Evolutionary conservation across 306 rosid genomes (phyloP).

Genomic region (Cucumis cinereus): DNA sequence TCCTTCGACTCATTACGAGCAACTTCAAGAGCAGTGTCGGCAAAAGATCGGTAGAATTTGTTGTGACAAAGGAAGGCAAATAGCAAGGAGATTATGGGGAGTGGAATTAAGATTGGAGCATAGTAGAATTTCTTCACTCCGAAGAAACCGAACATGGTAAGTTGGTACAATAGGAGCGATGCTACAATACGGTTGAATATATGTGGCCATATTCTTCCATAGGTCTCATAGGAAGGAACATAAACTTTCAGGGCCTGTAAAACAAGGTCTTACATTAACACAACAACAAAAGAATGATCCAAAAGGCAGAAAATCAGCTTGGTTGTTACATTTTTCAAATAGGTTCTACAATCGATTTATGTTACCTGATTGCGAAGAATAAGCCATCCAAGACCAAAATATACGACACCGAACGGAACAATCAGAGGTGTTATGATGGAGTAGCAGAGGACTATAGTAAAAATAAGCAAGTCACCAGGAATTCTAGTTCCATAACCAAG

Average conservation of each 20-base stretch:
- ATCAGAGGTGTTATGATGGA: constrained; percentile 77
- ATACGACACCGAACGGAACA: constrained; percentile 68
- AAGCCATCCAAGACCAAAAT: constrained; percentile 89
- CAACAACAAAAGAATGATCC: not conserved
- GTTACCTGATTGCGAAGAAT: constrained; percentile 85
- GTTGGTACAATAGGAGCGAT: constrained; percentile 56
- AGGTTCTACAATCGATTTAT: not conserved
- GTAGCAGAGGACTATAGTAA: constrained; percentile 73
- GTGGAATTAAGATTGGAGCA: constrained; percentile 41
- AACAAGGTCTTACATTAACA: constrained; percentile 4
- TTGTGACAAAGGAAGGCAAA: constrained; percentile 34
- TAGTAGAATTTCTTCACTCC: constrained; percentile 38
- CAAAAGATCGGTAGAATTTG: constrained; percentile 60
- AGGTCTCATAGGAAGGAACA: constrained; percentile 74
- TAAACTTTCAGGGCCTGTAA: constrained; percentile 83
- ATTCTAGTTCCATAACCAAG: constrained; percentile 70
- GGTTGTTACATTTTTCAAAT: not conserved
- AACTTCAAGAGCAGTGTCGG: constrained; percentile 45
- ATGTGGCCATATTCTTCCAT: constrained; percentile 98
- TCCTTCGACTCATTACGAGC: constrained; percentile 35
- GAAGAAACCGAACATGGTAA: constrained; percentile 81
- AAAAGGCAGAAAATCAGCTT: not conserved
- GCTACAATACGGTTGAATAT: constrained; percentile 51
- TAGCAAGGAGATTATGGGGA: constrained; percentile 43
- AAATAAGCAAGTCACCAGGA: constrained; percentile 70